Evolutionary conservation across 306 rosid genomes (phyloP).

Genomic region (Spatholobus suberectus): DNA sequence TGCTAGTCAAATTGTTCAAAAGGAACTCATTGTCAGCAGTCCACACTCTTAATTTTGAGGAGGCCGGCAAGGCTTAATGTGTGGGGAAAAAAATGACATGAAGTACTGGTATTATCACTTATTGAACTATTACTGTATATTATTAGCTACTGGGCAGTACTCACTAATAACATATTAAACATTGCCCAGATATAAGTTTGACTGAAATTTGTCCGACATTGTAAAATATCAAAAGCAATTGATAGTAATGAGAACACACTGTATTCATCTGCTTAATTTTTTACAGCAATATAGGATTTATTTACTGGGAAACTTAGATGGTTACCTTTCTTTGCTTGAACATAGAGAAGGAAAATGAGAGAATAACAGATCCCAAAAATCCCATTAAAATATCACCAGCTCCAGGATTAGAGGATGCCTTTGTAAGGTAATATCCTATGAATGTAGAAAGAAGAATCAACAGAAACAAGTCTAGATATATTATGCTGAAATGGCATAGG

Average conservation of each 20-base stretch:
- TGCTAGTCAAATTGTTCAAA: background rate
- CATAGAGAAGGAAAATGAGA: constrained; percentile 98
- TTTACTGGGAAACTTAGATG: constrained; percentile 16
- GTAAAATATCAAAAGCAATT: constrained; percentile 11
- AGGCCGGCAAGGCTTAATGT: background rate
- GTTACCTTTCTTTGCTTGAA: constrained; percentile 94
- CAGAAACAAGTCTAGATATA: background rate
- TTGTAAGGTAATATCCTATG: constrained; percentile 84
- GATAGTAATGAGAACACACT: background rate
- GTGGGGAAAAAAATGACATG: background rate
- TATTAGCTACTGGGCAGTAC: background rate
- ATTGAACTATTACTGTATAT: background rate
- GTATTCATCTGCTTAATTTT: background rate
- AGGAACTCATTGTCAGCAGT: background rate
- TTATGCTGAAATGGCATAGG: background rate
- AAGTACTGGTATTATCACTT: background rate
- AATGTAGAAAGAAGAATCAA: constrained; percentile 39
- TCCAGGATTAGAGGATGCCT: constrained; percentile 83
- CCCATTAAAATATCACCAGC: constrained; percentile 97
- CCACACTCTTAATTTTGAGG: background rate
- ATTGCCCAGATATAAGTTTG: background rate
- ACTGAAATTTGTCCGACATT: background rate
- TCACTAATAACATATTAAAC: constrained; percentile 7
- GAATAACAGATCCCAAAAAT: constrained; percentile 95
- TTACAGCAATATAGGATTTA: constrained; percentile 8